Evolutionary conservation across 805 yeast genomes (phyloP), one percentile per base, ranked within the genome.

Genomic region (Myxozyma neotropica): DNA sequence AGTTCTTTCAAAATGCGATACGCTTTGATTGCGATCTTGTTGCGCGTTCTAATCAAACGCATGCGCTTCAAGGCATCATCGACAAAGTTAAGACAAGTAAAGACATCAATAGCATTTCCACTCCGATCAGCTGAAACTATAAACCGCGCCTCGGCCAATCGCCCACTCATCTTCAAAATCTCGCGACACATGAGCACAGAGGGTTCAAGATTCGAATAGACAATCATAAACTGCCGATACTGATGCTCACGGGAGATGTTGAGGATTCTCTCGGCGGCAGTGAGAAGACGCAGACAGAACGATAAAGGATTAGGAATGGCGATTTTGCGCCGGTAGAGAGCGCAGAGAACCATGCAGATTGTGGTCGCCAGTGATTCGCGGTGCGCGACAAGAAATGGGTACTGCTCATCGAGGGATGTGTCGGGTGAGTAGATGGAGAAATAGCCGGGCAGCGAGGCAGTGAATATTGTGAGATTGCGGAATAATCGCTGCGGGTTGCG

Each of bases 161-260:
- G 43, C 7, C 63, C 65, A 21, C 57, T 53, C 62, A 55, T 57
- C 50, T 49, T 53, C 43, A 62, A 35, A 19, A 62, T 62, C 51
- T 62, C 66, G 23, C 66, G 63, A 38, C 66, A 62, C 29, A 62
- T 59, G 21, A 62, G 55, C 19, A 59, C 61, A 15, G 48, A 40
- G 1, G 66, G 66, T 24, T 62, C 66, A 19, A 62, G 58, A 29
- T 62, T 55, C 8, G 48, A 48, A 46, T 62, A 62, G 39, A 60
- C 66, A n/a, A 54, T 55, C 58, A 55, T 62, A 42, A 62, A 62
- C 46, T 59, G 66, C n/a, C 64, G 45, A 49, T 59, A 62, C 44
- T 62, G 66, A 38, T 59, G 57, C 21, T 59, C 61, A n/a, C 43
- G 33, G 8, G 48, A 36, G 8, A 49, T 15, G 19, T 44, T 21